phyloP scores from a whole-genome alignment of 176 grass and related monocot genomes.

The Hyparrhenia diplandra region DNA sequence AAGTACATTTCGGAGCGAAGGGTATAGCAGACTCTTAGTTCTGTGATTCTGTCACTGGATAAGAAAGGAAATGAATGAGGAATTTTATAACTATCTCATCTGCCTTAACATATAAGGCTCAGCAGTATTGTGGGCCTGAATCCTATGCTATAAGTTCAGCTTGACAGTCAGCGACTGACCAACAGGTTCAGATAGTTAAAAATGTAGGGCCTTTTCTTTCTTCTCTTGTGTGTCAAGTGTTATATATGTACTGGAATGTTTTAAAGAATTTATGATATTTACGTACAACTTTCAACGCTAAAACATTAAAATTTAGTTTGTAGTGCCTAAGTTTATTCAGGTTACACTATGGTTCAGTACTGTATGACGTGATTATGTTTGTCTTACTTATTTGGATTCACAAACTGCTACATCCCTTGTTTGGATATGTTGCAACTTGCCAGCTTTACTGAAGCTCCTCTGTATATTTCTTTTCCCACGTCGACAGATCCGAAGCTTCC shows the following conservation, averaged over 20 bases:
- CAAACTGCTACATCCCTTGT: background rate
- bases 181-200: background rate
- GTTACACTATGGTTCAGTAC: background rate
- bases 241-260: background rate
- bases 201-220: background rate
- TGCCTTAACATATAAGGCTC: background rate
- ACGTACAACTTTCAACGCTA: background rate
- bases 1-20: background rate
- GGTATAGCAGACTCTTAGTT: background rate
- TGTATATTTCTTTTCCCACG: background rate
- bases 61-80: background rate
- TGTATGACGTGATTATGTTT: background rate
- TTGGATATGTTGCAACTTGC: background rate
- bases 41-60: background rate
- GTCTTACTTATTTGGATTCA: background rate
- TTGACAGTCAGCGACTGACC: background rate
- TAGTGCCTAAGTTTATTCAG: background rate
- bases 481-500: conserved; percentile 88
- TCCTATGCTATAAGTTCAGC: background rate
- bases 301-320: background rate
- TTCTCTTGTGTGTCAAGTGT: background rate
- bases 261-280: background rate
- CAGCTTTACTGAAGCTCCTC: background rate
- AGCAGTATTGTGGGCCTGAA: background rate
- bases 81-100: background rate